Base-by-base conservation (phyloP, 352 stramenopile species). In the Phytophthora multivora region DNA sequence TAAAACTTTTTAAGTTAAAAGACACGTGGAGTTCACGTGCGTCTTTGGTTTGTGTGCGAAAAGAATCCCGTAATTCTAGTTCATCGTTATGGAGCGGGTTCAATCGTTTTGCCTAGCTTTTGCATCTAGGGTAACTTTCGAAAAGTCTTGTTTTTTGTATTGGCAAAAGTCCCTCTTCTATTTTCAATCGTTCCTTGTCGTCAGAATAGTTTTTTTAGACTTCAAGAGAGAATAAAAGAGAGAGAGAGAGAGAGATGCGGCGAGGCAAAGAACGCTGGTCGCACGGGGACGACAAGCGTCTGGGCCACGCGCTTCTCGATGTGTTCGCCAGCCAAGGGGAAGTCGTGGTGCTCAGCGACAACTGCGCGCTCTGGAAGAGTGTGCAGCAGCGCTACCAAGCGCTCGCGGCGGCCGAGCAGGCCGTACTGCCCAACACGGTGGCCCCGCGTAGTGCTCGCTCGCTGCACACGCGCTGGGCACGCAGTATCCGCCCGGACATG, bases 201-300 rank as follows among this genome's bases (percentile, higher is more conserved):
- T 11, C 52, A 48, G 43, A 63, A 58, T 42, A 48, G 28, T 8
- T 30, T 21, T 35, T 46, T 42, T 43, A n/a, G n/a, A 26, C 28
- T 51, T 42, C 21, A 60, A 60, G 43, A 12, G 21, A 50, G 36
- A 11, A 13, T 0, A 33, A 33, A 33, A 4, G 13, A 33, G n/a
- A n/a, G n/a, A n/a, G n/a, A n/a, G n/a, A n/a, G n/a, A 33, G 11
- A 12, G 28, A 60, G 31, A 75, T 75, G 66, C 54, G 66, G 51
- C 51, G 51, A 30, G 61, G 55, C 31, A 75, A 75, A 23, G 55
- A 75, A 18, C 66, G 66, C 30, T 75, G 66, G 66, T 71, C 66
- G 39, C 61, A 75, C 13, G 66, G 50, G 23, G 66, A 75, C 51
- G 66, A 75, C 42, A 56, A 64, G 47, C 66, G 66, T 11, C 51